Evolutionary conservation across 306 rosid species (phyloP).

Genomic region (Cicer judaicum): DNA sequence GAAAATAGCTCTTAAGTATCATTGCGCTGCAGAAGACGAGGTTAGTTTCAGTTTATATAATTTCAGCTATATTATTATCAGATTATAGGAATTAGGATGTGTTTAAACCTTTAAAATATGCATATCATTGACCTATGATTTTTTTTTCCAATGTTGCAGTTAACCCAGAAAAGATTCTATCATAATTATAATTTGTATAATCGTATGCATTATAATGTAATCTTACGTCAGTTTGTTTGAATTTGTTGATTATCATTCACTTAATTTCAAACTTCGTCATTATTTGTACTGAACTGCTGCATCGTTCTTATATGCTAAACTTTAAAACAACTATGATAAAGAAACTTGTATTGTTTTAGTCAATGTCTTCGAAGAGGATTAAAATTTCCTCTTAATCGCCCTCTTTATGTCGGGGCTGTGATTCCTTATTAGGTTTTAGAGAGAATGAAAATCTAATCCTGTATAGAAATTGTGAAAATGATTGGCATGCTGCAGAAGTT

Average conservation of each 20-base stretch:
- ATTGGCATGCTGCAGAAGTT: background rate
- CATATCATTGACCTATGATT: no score
- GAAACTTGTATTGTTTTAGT: constrained; percentile 6
- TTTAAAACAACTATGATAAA: background rate
- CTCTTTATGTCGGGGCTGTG: background rate
- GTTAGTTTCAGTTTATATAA: constrained; percentile 40
- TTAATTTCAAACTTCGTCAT: background rate
- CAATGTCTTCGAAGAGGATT: constrained; percentile 6
- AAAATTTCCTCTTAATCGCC: background rate
- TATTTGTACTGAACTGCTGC: constrained; percentile 9
- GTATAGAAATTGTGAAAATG: background rate
- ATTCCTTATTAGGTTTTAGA: background rate
- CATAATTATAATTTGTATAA: no score
- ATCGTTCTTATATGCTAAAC: background rate
- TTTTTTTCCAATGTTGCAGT: no score
- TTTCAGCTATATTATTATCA: no score
- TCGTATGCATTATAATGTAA: background rate
- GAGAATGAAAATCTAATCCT: background rate
- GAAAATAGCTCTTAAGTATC: constrained; percentile 68
- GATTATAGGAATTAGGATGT: no score
- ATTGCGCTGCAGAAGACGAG: constrained; percentile 88
- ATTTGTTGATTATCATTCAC: background rate
- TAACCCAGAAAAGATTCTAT: no score
- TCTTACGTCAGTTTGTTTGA: background rate
- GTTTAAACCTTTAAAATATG: no score